phyloP scores from a whole-genome alignment of 352 stramenopile genomes.

The Phytophthora parvispora region DNA sequence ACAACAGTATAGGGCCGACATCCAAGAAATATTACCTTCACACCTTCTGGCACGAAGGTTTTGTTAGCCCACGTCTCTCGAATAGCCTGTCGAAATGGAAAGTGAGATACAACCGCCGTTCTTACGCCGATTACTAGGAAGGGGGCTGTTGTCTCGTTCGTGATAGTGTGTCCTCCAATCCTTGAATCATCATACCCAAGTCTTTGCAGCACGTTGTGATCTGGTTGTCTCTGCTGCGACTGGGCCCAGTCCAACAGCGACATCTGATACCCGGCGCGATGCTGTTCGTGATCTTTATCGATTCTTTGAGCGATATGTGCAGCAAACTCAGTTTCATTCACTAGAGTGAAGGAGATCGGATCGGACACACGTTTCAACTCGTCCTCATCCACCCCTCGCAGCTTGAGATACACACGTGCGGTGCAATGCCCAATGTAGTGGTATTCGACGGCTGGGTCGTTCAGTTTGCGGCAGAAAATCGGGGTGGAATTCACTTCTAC shows the following conservation, averaged over 20 bases:
- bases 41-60: not conserved
- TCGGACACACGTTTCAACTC: not conserved
- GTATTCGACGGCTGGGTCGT: not conserved
- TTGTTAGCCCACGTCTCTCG: constrained; percentile 43
- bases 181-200: not conserved
- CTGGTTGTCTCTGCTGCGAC: not conserved
- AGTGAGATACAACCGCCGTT: constrained; percentile 37
- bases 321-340: not conserved
- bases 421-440: not conserved
- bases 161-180: not conserved
- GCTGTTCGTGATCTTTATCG: not conserved
- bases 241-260: not conserved
- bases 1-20: constrained; percentile 2
- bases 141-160: not conserved
- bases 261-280: not conserved
- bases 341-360: not conserved
- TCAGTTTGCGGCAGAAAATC: not conserved
- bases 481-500: not conserved
- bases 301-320: not conserved
- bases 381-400: not conserved
- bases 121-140: constrained; percentile 52
- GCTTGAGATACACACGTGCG: not conserved
- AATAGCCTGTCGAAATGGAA: constrained; percentile 32
- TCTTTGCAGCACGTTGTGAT: not conserved
- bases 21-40: constrained; percentile 18